Evolutionary conservation across 176 grass and related monocot genomes (phyloP), one percentile per base, ranked within the genome.

Genomic region (Triticum timopheevii): DNA sequence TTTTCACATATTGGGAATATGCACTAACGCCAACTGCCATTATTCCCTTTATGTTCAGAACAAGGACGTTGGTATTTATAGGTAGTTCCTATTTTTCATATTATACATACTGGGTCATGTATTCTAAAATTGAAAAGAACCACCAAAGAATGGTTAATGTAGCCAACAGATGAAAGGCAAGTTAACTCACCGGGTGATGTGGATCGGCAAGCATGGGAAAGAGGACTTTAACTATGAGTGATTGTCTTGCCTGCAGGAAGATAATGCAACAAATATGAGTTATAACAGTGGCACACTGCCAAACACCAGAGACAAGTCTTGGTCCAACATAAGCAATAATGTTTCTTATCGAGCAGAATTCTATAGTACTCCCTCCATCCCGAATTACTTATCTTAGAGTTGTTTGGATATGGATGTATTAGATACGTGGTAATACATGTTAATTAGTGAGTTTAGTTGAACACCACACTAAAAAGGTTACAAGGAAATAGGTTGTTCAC

Each of bases 401-500:
- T 45, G 42, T 45, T 11, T 45, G 12, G 42, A 45, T 45, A 45
- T 9, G 42, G 11, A 45, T 45, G 42, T 45, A 45, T 45, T 45
- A 45, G 42, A 45, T 9, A 45, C 42, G 42, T 45, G 2, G 42
- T 45, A 45, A 45, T 25, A 16, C 22, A 27, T 45, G 70, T 73
- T 45, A 7, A 73, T 73, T 45, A 47, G 71, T 24, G 45, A 28
- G 69, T 44, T 13, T 39, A 4, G 19, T 47, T 80, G 27, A 64
- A 31, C 68, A 50, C 19, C 36, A 42, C 39, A 42, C 39, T 42
- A 10, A 42, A 42, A 42, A 42, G 39, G 39, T 42, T 42, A 42
- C 39, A 72, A 61, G 75, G 17, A 50, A 66, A 77, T 82, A 78
- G 2, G 13, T 31, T 28, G 62, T 86, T 79, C 79, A 80, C 65